phyloP scores from a whole-genome alignment of 352 stramenopile species.

The Globisporangium camurandrum region DNA sequence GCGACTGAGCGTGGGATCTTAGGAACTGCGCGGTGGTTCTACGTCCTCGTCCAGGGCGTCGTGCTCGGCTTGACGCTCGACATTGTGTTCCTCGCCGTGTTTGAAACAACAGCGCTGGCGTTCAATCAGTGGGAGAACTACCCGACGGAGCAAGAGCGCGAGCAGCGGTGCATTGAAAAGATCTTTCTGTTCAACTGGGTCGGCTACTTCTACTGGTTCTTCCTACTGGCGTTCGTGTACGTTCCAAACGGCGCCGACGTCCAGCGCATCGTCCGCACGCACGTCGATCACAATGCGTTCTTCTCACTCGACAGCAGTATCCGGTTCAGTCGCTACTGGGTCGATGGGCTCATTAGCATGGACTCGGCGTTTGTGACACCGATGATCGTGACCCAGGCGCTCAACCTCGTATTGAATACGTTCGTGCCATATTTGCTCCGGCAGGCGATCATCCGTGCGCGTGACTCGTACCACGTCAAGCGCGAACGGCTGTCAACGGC shows the following conservation, averaged over 20 bases:
- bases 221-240: constrained; percentile 55
- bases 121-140: constrained; percentile 71
- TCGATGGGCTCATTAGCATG: constrained; percentile 50
- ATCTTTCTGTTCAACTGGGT: constrained; percentile 71
- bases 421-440: constrained; percentile 51
- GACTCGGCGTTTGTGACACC: constrained; percentile 58
- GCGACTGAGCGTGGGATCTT: constrained; percentile 42
- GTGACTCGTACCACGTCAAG: constrained; percentile 49
- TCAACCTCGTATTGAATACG: constrained; percentile 63
- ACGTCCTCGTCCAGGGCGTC: constrained; percentile 52
- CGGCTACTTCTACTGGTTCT: constrained; percentile 71
- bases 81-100: constrained; percentile 60
- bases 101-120: constrained; percentile 34
- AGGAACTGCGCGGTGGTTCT: constrained; percentile 54
- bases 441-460: constrained; percentile 31
- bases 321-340: constrained; percentile 53
- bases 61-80: constrained; percentile 54
- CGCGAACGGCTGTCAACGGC: constrained; percentile 29
- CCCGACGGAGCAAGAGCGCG: constrained; percentile 40
- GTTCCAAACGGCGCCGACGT: constrained; percentile 43
- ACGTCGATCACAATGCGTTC: constrained; percentile 28
- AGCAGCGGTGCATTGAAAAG: constrained; percentile 46
- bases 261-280: constrained; percentile 29
- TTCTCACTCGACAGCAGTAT: constrained; percentile 30
- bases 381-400: constrained; percentile 61